Evolutionary conservation across 140 eudicot species (phyloP).

Genomic region (Erigeron philadelphicus): DNA sequence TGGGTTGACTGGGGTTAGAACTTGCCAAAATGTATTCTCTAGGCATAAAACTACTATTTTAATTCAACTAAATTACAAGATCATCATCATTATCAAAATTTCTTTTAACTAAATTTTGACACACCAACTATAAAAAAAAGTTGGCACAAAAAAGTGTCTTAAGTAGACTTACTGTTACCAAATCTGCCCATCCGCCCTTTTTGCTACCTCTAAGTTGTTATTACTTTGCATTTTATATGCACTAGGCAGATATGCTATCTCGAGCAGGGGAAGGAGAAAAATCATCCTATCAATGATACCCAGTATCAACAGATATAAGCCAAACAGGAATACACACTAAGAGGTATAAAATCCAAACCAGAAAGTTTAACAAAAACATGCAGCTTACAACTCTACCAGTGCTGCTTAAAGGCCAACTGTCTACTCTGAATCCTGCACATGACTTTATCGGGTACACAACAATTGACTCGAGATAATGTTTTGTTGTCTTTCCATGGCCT

Average conservation of each 20-base stretch:
- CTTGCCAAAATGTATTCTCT: background rate
- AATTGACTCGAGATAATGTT: slow-evolving; percentile 51
- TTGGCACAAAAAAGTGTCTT: too few relatives aligned
- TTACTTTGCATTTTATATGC: background rate
- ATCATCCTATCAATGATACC: background rate
- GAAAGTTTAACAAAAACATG: slow-evolving; percentile 24
- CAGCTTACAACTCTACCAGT: slow-evolving; percentile 68
- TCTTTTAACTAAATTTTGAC: too few relatives aligned
- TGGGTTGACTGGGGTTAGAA: background rate
- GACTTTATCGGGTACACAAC: slow-evolving; percentile 88
- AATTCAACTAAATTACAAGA: background rate
- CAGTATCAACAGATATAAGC: background rate
- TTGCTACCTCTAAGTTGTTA: background rate
- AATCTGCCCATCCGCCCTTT: background rate
- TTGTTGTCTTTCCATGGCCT: slow-evolving; percentile 37
- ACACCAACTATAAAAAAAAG: too few relatives aligned
- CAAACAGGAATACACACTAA: background rate
- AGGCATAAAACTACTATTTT: background rate
- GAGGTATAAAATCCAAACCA: background rate
- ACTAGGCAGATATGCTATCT: background rate
- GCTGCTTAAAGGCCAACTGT: slow-evolving; percentile 75
- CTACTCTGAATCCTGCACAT: slow-evolving; percentile 79
- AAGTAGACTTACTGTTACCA: background rate
- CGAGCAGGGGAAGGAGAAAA: background rate
- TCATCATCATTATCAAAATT: background rate